Conservation (phyloP, 345 rosid species). For the Linum lewisii region DNA sequence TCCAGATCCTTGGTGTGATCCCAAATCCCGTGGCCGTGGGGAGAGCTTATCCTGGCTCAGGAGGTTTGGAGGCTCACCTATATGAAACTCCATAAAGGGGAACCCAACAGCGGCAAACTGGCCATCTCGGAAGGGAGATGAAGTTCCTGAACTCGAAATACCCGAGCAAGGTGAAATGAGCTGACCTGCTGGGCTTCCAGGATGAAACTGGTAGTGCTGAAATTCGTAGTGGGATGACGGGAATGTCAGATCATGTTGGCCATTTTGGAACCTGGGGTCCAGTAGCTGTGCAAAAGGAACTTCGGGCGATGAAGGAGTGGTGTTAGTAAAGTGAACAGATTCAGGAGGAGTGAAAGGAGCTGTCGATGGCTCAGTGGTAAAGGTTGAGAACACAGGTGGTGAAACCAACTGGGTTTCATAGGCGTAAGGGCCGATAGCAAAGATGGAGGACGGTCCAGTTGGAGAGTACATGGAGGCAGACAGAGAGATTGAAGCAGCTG, state of each 20-base stretch:
- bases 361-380: slow-evolving; percentile 96
- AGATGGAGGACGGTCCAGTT: slow-evolving; percentile 65
- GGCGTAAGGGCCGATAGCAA: slow-evolving; percentile 93
- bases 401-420: slow-evolving; percentile 86
- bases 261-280: slow-evolving; percentile 33
- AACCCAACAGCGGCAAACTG: slow-evolving; percentile 32
- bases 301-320: slow-evolving; percentile 92
- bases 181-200: slow-evolving; percentile 88
- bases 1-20: slow-evolving; percentile 38
- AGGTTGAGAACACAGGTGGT: slow-evolving; percentile 85
- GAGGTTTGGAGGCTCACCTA: slow-evolving; percentile 57
- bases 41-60: slow-evolving; percentile 46
- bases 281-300: slow-evolving; percentile 90
- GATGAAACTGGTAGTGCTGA: slow-evolving; percentile 70
- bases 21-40: slow-evolving; percentile 20
- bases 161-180: slow-evolving; percentile 88
- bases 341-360: slow-evolving; percentile 90
- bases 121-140: slow-evolving; percentile 83
- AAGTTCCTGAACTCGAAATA: slow-evolving; percentile 75
- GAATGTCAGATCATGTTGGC: slow-evolving; percentile 33
- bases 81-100: slow-evolving; percentile 49
- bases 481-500: slow-evolving; percentile 51
- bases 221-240: slow-evolving; percentile 55
- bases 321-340: slow-evolving; percentile 58
- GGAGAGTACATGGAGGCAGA: slow-evolving; percentile 53